Evolutionary conservation across 768 basidiomycete genomes (phyloP).

Genomic region (Calocera cornea): DNA sequence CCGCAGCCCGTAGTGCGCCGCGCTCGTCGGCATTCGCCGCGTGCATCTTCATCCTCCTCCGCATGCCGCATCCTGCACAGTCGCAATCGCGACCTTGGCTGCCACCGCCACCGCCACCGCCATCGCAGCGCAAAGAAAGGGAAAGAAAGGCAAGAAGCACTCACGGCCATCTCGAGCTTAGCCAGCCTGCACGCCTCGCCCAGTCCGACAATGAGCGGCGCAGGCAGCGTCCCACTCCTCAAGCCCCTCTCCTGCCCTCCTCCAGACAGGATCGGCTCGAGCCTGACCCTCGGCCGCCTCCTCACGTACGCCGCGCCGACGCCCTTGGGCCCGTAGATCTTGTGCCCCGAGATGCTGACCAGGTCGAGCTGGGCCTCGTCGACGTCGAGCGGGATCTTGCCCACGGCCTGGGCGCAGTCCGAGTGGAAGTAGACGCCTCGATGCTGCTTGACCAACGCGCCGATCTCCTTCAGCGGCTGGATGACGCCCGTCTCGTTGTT

Average conservation of each 20-base stretch:
- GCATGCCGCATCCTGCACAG: slow-evolving; percentile 39
- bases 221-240: slow-evolving; percentile 85
- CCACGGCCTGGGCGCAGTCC: slow-evolving; percentile 90
- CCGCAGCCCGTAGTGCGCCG: slow-evolving; percentile 7
- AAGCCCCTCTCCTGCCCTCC: slow-evolving; percentile 96
- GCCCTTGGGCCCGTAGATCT: slow-evolving; percentile 96
- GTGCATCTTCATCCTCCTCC: slow-evolving; percentile 17
- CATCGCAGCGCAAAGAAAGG: neutral
- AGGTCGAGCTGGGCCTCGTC: slow-evolving; percentile 92
- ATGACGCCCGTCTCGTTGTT: slow-evolving; percentile 99
- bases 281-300: slow-evolving; percentile 75
- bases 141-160: slow-evolving; percentile 26
- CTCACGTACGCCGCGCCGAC: slow-evolving; percentile 90
- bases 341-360: slow-evolving; percentile 94
- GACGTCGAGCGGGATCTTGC: slow-evolving; percentile 84
- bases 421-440: slow-evolving; percentile 91
- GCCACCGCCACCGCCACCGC: neutral
- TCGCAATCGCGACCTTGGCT: neutral
- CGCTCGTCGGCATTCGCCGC: slow-evolving; percentile 31
- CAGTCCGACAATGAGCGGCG: slow-evolving; percentile 76
- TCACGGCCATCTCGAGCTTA: slow-evolving; percentile 80
- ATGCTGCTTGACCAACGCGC: slow-evolving; percentile 68
- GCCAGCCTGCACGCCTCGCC: slow-evolving; percentile 93
- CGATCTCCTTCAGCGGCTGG: slow-evolving; percentile 92
- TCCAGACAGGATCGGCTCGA: slow-evolving; percentile 90